Evolutionary conservation across 1,284 basidiomycete species (phyloP).

Genomic region (Cystobasidium slooffiae): DNA sequence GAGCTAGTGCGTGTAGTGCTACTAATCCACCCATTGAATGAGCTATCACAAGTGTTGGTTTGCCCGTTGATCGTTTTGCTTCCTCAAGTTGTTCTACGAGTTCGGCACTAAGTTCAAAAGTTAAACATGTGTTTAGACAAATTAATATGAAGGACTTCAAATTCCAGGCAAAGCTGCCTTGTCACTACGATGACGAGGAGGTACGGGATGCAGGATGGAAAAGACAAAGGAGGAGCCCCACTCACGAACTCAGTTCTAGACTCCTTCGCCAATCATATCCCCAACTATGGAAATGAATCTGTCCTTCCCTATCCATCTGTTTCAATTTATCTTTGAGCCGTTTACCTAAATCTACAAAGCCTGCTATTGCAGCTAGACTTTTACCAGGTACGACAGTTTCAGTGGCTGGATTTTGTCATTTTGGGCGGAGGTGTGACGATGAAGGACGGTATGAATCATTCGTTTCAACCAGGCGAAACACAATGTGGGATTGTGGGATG

Average conservation of each 20-base stretch:
- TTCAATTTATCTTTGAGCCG: slow-evolving; percentile 51
- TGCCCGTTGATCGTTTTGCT: slow-evolving; percentile 52
- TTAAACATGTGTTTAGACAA: too few species aligned
- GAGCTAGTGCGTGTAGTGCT: slow-evolving; percentile 54
- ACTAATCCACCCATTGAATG: slow-evolving; percentile 58
- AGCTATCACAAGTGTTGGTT: slow-evolving; percentile 55
- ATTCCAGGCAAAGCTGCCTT: too few species aligned
- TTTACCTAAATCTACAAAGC: slow-evolving; percentile 55
- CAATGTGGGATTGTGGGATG: too few species aligned
- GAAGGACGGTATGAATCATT: neutral
- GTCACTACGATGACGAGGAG: too few species aligned
- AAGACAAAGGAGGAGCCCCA: neutral
- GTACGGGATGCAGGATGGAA: too few species aligned
- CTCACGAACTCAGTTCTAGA: slow-evolving; percentile 45
- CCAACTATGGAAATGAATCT: slow-evolving; percentile 52
- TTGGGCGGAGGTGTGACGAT: neutral
- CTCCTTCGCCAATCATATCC: slow-evolving; percentile 56
- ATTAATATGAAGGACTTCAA: too few species aligned
- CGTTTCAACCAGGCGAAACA: too few species aligned
- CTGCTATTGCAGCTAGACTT: slow-evolving; percentile 52
- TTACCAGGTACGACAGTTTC: slow-evolving; percentile 54
- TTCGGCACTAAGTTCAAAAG: slow-evolving; percentile 12
- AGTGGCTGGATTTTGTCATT: slow-evolving; percentile 38
- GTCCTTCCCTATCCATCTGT: slow-evolving; percentile 45
- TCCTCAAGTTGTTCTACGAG: slow-evolving; percentile 43